Evolutionary conservation across 2,329 filamentous ascomycete species (phyloP), one percentile per base, ranked within the genome.

Genomic region (Trichoderma polysporum): DNA sequence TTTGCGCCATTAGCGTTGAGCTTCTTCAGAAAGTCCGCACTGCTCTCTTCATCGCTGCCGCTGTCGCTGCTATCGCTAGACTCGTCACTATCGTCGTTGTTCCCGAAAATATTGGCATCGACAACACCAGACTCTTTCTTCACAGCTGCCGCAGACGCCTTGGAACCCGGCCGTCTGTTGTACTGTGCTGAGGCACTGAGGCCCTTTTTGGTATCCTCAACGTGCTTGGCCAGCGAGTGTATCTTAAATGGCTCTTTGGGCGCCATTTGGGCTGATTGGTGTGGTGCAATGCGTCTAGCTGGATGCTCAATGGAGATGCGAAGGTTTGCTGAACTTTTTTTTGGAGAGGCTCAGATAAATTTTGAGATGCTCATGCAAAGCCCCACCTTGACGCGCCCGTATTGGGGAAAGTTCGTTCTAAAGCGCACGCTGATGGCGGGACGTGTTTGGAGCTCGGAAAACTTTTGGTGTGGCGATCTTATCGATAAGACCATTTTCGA

Each of bases 161-260:
- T 72, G 63, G 15, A 66, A 62, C 54, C 71, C 41, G 70, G 70
- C 25, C 72, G 73, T 39, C 72, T 74, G 69, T 78, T 80, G 71
- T 71, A 75, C 71, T 77, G 75, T 35, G 75, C 69, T 25, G 75
- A 74, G 37, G 75, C 74, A 49, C 72, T 76, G 49, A 77, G 68
- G 65, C 75, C 75, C 69, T 77, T 80, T 39, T 78, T 73, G n/a
- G 76, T 76, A 58, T 79, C 75, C 66, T 76, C 76, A 37, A 80
- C 76, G 70, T 79, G 77, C 71, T 78, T 74, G 69, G 57, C 77
- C 59, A 80, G 74, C 27, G 78, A 80, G 52, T 79, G 75, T 19
- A 79, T 72, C 69, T 78, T 75, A 72, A 71, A 80, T 1, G 74
- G 73, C 69, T 74, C 72, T 53, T 77, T 79, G 63, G 76, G 76